phyloP scores from a whole-genome alignment of 1,284 basidiomycete species.

The Cutaneotrichosporon sp. region DNA sequence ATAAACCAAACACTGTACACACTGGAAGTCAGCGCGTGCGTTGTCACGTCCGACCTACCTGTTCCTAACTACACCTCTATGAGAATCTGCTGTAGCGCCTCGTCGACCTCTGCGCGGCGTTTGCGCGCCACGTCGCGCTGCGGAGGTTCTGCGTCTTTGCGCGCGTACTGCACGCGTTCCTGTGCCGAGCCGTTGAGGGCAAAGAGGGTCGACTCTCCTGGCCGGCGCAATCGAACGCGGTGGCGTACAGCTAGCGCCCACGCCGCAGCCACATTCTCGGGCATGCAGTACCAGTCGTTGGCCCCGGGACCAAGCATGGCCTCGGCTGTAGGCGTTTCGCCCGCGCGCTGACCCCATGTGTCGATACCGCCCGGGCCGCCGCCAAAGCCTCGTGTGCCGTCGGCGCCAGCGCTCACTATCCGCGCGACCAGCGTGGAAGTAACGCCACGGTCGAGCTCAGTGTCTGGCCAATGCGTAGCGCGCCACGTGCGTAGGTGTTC shows the following conservation, averaged over 20 bases:
- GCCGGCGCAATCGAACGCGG: conserved; percentile 24
- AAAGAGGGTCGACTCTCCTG: conserved; percentile 33
- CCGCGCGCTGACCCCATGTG: conserved; percentile 34
- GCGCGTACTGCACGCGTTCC: conserved; percentile 14
- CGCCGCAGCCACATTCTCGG: conserved; percentile 31
- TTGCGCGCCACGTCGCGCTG: conserved; percentile 4
- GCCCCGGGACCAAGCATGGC: conserved; percentile 12
- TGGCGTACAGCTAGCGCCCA: conserved; percentile 32
- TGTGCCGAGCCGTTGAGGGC: conserved; percentile 25
- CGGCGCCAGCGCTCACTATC: neutral
- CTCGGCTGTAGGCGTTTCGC: conserved; percentile 29
- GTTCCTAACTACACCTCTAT: neutral
- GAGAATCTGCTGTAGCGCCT: conserved; percentile 25
- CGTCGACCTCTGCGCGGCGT: conserved; percentile 17
- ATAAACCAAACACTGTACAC: too few relatives aligned
- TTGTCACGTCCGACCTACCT: neutral
- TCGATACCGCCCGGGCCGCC: conserved; percentile 34
- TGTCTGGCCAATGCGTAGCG: neutral
- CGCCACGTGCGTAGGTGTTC: conserved; percentile 11
- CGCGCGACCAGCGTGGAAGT: neutral
- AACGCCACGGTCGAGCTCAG: neutral
- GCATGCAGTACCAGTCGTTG: conserved; percentile 29
- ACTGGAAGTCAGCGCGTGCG: too few relatives aligned
- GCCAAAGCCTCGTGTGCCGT: conserved; percentile 15
- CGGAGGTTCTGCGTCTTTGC: neutral